These are phyloP conservation scores for Mallotus nudiflorus DNA, from an alignment of 345 rosid genomes.

Conservation along the genomic window DNA sequence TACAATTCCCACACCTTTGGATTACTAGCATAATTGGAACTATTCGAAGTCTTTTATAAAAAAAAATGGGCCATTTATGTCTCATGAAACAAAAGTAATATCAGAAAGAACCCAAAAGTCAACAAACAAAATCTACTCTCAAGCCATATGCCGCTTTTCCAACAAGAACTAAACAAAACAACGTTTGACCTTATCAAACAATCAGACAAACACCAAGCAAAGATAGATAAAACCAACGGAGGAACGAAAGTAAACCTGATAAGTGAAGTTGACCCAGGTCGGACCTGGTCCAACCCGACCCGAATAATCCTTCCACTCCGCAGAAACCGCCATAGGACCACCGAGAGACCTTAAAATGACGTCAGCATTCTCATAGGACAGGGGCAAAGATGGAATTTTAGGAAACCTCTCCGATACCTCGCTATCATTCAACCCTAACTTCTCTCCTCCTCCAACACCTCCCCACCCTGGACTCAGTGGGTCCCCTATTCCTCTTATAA, in stretches of 20 bases:
- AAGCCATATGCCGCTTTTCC: neutral
- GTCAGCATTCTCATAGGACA: slow-evolving; percentile 67
- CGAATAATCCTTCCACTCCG: slow-evolving; percentile 50
- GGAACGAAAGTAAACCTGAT: slow-evolving; percentile 48
- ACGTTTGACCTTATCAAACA: too few species aligned
- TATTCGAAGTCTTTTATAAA: too few species aligned
- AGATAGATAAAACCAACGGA: neutral
- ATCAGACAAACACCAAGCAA: neutral
- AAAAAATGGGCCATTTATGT: too few species aligned
- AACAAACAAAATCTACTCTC: slow-evolving; percentile 1
- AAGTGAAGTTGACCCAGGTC: slow-evolving; percentile 83
- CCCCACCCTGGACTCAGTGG: slow-evolving; percentile 93
- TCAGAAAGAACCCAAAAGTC: slow-evolving; percentile 1
- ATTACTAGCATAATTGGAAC: too few species aligned
- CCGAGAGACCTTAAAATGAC: slow-evolving; percentile 59
- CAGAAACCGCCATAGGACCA: slow-evolving; percentile 50
- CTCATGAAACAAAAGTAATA: neutral
- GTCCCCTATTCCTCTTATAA: slow-evolving; percentile 94
- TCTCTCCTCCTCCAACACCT: slow-evolving; percentile 70
- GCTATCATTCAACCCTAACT: slow-evolving; percentile 54
- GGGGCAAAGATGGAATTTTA: slow-evolving; percentile 73
- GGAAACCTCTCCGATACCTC: slow-evolving; percentile 64
- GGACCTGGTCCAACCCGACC: slow-evolving; percentile 48
- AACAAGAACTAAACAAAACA: neutral
- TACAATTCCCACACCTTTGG: too few species aligned